Percentiles rank a stretch among this genome's conserved stretches.
Evolutionary conservation across 108 stramenopile genomes (phyloP).

Genomic region (Cyclotella cryptica): DNA sequence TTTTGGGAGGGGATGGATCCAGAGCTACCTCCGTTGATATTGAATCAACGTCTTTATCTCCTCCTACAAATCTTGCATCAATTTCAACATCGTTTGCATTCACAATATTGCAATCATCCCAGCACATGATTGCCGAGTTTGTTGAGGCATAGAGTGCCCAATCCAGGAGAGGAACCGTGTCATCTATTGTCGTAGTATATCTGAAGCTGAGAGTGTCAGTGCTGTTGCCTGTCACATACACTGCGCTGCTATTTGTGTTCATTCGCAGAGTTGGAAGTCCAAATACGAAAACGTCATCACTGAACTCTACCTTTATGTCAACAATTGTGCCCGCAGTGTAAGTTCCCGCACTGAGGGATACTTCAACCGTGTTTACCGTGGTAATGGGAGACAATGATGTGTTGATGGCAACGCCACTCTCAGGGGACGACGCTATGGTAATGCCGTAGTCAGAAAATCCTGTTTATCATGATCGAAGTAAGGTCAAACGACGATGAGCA

Average conservation of each 20-base stretch:
- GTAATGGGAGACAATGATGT: slow-evolving; percentile 22
- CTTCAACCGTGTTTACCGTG: slow-evolving; percentile 24
- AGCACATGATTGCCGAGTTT: slow-evolving; percentile 32
- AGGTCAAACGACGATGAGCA: not conserved
- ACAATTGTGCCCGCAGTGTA: slow-evolving; percentile 33
- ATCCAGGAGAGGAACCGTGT: slow-evolving; percentile 20
- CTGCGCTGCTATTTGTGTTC: slow-evolving; percentile 28
- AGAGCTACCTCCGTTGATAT: slow-evolving; percentile 21
- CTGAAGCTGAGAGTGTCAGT: slow-evolving; percentile 32
- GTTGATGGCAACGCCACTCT: slow-evolving; percentile 30
- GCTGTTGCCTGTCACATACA: slow-evolving; percentile 21
- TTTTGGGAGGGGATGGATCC: slow-evolving; percentile 35
- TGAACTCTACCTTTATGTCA: slow-evolving; percentile 30
- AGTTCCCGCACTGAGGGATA: slow-evolving; percentile 13
- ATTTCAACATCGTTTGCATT: slow-evolving; percentile 31
- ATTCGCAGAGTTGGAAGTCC: slow-evolving; percentile 21
- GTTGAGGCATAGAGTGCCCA: slow-evolving; percentile 34
- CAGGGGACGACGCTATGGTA: slow-evolving; percentile 21
- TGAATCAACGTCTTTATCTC: slow-evolving; percentile 6
- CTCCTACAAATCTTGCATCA: slow-evolving; percentile 27
- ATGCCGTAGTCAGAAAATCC: slow-evolving; percentile 39
- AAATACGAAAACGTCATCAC: slow-evolving; percentile 32
- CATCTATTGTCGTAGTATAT: slow-evolving; percentile 19
- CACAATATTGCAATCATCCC: slow-evolving; percentile 18
- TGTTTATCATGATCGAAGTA: not conserved